Conservation (phyloP, 768 basidiomycete genomes). For the Boletus edulis region DNA sequence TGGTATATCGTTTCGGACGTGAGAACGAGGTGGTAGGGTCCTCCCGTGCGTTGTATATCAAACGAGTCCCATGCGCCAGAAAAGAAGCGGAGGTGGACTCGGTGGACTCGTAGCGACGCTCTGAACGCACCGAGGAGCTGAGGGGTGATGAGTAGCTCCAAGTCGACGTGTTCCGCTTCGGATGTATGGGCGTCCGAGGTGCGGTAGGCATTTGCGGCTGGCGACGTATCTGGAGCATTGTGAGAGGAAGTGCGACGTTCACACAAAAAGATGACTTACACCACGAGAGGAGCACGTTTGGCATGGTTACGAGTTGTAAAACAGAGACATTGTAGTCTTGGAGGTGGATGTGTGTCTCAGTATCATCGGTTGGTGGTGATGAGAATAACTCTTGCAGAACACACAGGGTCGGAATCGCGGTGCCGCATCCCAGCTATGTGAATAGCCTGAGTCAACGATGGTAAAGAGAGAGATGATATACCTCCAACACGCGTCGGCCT, state of each 20-base stretch:
- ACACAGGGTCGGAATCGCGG: constrained; percentile 78
- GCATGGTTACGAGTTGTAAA: constrained; percentile 72
- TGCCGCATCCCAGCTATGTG: constrained; percentile 86
- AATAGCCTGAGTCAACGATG: not conserved
- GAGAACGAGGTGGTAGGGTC: constrained; percentile 67
- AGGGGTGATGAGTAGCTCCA: constrained; percentile 66
- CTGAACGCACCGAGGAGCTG: constrained; percentile 65
- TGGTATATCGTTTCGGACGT: constrained; percentile 95
- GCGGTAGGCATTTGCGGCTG: constrained; percentile 51
- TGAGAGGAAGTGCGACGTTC: not conserved
- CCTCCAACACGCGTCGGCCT: constrained; percentile 73
- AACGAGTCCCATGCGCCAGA: constrained; percentile 78
- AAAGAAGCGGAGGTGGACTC: constrained; percentile 70
- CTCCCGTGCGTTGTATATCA: constrained; percentile 31
- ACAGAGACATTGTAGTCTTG: constrained; percentile 93
- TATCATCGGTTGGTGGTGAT: constrained; percentile 10
- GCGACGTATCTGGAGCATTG: constrained; percentile 53
- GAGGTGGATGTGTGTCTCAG: constrained; percentile 60
- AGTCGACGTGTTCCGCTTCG: constrained; percentile 21
- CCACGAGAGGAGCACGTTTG: constrained; percentile 79
- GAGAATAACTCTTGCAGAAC: constrained; percentile 63
- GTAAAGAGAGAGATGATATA: constrained; percentile 20
- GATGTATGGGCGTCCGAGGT: constrained; percentile 24
- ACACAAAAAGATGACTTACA: constrained; percentile 47
- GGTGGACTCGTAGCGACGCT: constrained; percentile 48